Evolutionary conservation across 192 early-diverging fungal genomes (phyloP).

Genomic region (Coemansia sp.): DNA sequence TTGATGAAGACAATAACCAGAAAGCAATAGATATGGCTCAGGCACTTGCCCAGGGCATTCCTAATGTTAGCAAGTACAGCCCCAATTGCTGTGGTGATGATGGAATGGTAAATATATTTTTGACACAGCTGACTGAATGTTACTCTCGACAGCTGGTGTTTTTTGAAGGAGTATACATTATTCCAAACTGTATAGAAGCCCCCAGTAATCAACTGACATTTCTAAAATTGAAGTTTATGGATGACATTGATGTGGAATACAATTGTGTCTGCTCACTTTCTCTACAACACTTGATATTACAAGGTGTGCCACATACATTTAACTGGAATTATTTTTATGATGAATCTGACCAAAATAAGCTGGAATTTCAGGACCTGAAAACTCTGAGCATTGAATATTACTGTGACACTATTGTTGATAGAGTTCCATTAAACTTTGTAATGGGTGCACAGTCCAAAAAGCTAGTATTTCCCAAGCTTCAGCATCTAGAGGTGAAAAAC

Average conservation of each 20-base stretch:
- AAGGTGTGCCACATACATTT: background rate
- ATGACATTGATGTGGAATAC: background rate
- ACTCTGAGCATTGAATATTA: background rate
- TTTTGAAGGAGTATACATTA: background rate
- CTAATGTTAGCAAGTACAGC: background rate
- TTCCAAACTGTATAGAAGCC: background rate
- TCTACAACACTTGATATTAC: background rate
- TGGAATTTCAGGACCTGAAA: background rate
- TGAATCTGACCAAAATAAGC: background rate
- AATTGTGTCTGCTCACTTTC: background rate
- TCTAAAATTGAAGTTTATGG: background rate
- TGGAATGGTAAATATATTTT: background rate
- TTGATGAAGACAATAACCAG: background rate
- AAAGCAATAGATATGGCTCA: background rate
- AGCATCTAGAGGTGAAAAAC: background rate
- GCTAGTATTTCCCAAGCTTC: slow-evolving; percentile 4
- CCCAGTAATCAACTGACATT: background rate
- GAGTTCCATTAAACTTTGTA: background rate
- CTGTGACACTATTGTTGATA: background rate
- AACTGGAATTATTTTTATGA: background rate
- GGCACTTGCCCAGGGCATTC: background rate
- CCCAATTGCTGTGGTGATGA: background rate
- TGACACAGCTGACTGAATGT: background rate
- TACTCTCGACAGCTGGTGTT: background rate
- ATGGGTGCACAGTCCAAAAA: background rate